A percentile compares a stretch with the other conserved stretches of the same genome.
phyloP scores from a whole-genome alignment of 2,329 filamentous ascomycete species.

The Paecilomyces variotii region DNA sequence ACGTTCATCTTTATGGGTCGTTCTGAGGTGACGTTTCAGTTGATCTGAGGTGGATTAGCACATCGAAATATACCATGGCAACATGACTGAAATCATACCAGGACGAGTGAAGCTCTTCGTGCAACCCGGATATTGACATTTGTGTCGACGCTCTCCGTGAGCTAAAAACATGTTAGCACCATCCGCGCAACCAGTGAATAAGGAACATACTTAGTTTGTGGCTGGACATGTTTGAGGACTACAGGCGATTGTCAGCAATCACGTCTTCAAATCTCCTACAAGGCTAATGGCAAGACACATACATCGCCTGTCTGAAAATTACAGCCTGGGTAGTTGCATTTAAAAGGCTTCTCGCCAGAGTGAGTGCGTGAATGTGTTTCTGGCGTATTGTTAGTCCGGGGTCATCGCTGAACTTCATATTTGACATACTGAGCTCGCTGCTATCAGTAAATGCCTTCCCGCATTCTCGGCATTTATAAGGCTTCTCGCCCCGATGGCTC shows the following conservation, averaged over 20 bases:
- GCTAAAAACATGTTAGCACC: constrained; percentile 16
- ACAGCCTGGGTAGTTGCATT: constrained; percentile 35
- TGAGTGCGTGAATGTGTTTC: constrained; percentile 38
- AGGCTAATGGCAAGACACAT: constrained; percentile 9
- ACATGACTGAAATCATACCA: constrained; percentile 19
- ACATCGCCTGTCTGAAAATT: constrained; percentile 38
- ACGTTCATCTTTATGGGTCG: constrained; percentile 26
- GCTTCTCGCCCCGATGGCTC: constrained; percentile 37
- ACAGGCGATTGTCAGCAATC: not conserved
- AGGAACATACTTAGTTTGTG: constrained; percentile 33
- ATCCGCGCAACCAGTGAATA: not conserved
- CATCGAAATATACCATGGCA: not conserved
- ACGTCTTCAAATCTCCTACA: not conserved
- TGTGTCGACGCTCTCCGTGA: constrained; percentile 35
- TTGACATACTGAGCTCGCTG: constrained; percentile 33
- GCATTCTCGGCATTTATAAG: constrained; percentile 33
- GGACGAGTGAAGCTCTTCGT: constrained; percentile 38
- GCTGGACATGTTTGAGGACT: constrained; percentile 40
- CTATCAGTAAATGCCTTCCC: constrained; percentile 38
- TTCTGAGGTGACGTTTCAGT: constrained; percentile 32
- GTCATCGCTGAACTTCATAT: not conserved
- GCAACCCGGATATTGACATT: constrained; percentile 31
- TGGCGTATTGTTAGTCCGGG: constrained; percentile 16
- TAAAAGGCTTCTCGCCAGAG: constrained; percentile 37
- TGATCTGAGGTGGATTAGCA: constrained; percentile 21